These are phyloP conservation scores for Cladophialophora exuberans DNA, from an alignment of 2,329 filamentous ascomycete species.

Conservation along the genomic window DNA sequence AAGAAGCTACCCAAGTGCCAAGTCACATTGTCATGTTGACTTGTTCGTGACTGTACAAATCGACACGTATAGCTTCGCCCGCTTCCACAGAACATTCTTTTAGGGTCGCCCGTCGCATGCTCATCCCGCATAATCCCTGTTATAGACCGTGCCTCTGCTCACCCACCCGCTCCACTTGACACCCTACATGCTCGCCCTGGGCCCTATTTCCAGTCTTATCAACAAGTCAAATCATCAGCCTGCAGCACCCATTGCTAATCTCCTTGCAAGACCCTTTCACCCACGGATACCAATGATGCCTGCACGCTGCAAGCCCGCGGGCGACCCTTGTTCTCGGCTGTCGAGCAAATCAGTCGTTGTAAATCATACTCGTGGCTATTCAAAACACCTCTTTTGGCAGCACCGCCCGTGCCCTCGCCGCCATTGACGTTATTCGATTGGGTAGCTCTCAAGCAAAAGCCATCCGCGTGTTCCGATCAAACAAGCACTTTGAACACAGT, in stretches of 20 bases:
- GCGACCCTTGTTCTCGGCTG: slow-evolving; percentile 13
- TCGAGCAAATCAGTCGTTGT: slow-evolving; percentile 20
- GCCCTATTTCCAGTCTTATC: slow-evolving; percentile 1
- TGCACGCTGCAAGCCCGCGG: slow-evolving; percentile 12
- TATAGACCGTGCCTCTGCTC: neutral
- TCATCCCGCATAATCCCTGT: neutral
- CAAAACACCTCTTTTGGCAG: slow-evolving; percentile 20
- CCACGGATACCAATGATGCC: slow-evolving; percentile 19
- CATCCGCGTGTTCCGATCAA: slow-evolving; percentile 20
- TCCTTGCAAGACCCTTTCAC: slow-evolving; percentile 10
- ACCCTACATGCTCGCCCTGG: slow-evolving; percentile 5
- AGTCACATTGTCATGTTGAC: too few species aligned
- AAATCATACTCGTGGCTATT: slow-evolving; percentile 22
- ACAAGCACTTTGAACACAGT: slow-evolving; percentile 26
- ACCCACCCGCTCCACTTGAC: slow-evolving; percentile 6
- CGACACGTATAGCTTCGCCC: too few species aligned
- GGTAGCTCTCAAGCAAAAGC: neutral
- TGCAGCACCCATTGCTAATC: slow-evolving; percentile 8
- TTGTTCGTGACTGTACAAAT: neutral
- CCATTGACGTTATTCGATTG: neutral
- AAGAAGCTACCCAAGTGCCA: too few species aligned
- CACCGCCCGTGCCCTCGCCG: slow-evolving; percentile 8
- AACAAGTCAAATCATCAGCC: slow-evolving; percentile 19
- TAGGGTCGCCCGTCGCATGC: too few species aligned
- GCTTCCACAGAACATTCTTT: too few species aligned